Evolutionary conservation across 345 rosid genomes (phyloP).

Genomic region (Cardiospermum halicacabum): DNA sequence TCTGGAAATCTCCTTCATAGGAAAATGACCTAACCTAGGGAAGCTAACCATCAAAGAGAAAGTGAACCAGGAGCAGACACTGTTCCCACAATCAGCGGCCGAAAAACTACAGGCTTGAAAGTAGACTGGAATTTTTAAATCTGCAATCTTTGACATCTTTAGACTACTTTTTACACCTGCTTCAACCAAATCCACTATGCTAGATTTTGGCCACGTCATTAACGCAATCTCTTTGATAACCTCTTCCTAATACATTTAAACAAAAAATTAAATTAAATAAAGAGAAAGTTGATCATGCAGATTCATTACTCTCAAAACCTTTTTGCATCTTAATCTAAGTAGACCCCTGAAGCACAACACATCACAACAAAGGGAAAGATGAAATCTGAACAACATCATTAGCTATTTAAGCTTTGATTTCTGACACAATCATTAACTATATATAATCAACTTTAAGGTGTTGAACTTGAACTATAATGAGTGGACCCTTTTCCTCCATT

Average conservation of each 20-base stretch:
- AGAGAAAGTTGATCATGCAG: no score
- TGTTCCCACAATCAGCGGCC: not conserved
- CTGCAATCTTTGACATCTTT: not conserved
- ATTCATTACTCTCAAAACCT: no score
- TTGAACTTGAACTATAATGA: not conserved
- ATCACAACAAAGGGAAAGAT: no score
- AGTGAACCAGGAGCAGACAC: not conserved
- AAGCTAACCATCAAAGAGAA: not conserved
- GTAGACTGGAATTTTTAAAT: not conserved
- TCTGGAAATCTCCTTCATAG: slow-evolving; percentile 7
- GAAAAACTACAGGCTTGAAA: not conserved
- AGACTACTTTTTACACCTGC: not conserved
- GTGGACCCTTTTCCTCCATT: not conserved
- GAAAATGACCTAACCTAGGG: not conserved
- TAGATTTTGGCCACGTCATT: slow-evolving; percentile 9
- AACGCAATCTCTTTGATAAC: no score
- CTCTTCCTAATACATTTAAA: no score
- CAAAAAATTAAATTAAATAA: no score
- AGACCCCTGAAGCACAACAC: no score
- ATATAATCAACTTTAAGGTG: not conserved
- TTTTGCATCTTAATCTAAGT: no score
- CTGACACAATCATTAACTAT: not conserved
- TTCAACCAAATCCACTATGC: slow-evolving; percentile 1
- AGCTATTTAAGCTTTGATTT: not conserved
- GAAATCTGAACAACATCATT: no score